Percentiles rank a stretch among this genome's conserved stretches.
Evolutionary conservation across 805 yeast genomes (phyloP).

Genomic region (Hermanozyma aechmeae): DNA sequence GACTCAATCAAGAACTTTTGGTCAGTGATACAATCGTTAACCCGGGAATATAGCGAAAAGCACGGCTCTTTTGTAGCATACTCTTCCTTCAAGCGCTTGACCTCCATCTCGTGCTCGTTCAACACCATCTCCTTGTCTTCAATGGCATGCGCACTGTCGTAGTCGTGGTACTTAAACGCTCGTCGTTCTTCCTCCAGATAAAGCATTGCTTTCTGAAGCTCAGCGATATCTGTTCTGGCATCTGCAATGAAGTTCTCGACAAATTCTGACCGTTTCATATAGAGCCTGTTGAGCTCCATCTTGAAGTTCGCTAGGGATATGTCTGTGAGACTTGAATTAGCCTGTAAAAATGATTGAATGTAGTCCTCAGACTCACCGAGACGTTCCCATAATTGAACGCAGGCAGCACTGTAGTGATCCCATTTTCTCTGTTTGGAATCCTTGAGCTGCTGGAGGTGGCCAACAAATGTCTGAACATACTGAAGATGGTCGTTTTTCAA

Average conservation of each 20-base stretch:
- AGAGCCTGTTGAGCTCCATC: conserved; percentile 47
- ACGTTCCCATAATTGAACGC: conserved; percentile 47
- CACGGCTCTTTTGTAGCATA: conserved; percentile 45
- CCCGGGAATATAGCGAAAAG: conserved; percentile 44
- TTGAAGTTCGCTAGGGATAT: conserved; percentile 41
- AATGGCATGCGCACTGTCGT: conserved; percentile 19
- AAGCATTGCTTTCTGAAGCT: conserved; percentile 54
- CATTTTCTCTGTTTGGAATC: conserved; percentile 26
- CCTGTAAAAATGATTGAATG: conserved; percentile 32
- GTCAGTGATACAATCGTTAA: conserved; percentile 49
- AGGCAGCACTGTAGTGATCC: conserved; percentile 26
- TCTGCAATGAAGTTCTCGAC: conserved; percentile 62
- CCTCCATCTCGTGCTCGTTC: conserved; percentile 55
- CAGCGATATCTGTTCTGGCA: conserved; percentile 48
- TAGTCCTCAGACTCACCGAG: conserved; percentile 38
- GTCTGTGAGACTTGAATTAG: conserved; percentile 39
- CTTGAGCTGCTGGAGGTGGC: conserved; percentile 22
- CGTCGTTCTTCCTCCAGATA: conserved; percentile 44
- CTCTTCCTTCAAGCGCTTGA: conserved; percentile 41
- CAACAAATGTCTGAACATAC: conserved; percentile 20
- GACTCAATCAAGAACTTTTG: conserved; percentile 57
- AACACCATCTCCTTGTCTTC: conserved; percentile 53
- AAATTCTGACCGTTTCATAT: conserved; percentile 49
- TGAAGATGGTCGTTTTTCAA: conserved; percentile 23
- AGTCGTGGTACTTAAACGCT: conserved; percentile 34